Percentiles rank a stretch among this genome's conserved stretches.
Conservation (phyloP, 2,329 filamentous ascomycete genomes). For the Clonostachys sp. region DNA sequence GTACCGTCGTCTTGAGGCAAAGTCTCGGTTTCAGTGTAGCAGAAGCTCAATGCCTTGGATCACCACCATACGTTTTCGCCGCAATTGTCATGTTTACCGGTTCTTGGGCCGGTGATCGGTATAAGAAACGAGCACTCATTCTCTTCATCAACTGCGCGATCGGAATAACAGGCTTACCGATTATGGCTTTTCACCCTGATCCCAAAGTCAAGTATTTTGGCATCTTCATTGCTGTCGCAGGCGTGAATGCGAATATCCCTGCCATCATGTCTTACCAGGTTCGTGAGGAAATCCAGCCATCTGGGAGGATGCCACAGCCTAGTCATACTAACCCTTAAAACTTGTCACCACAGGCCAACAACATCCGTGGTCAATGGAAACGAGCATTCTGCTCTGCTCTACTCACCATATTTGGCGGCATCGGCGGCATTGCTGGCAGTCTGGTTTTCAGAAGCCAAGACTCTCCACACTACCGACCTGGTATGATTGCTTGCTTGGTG, state of each 20-base stretch:
- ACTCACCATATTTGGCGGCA: conserved; percentile 9
- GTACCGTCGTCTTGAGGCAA: not conserved
- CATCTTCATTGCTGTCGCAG: conserved; percentile 10
- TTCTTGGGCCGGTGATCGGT: no score
- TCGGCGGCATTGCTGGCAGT: conserved; percentile 12
- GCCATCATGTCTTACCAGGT: conserved; percentile 9
- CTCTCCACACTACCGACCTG: conserved; percentile 6
- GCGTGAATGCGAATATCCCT: conserved; percentile 7
- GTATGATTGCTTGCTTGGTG: not conserved
- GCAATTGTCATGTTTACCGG: no score
- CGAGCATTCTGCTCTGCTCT: conserved; percentile 12
- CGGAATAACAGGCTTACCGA: no score
- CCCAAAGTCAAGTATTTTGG: conserved; percentile 10
- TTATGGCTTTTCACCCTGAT: no score
- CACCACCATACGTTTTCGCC: no score
- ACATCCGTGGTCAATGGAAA: conserved; percentile 15
- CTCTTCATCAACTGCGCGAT: no score
- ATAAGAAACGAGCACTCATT: no score
- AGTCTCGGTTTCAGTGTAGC: no score
- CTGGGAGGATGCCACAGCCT: no score
- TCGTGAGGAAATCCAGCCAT: no score
- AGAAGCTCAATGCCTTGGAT: no score
- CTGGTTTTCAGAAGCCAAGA: conserved; percentile 11
- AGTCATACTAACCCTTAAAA: no score
- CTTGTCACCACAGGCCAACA: conserved; percentile 6